These are phyloP conservation scores for Fusarium hainanense DNA, from an alignment of 2,329 filamentous ascomycete genomes.

Conservation along the genomic window DNA sequence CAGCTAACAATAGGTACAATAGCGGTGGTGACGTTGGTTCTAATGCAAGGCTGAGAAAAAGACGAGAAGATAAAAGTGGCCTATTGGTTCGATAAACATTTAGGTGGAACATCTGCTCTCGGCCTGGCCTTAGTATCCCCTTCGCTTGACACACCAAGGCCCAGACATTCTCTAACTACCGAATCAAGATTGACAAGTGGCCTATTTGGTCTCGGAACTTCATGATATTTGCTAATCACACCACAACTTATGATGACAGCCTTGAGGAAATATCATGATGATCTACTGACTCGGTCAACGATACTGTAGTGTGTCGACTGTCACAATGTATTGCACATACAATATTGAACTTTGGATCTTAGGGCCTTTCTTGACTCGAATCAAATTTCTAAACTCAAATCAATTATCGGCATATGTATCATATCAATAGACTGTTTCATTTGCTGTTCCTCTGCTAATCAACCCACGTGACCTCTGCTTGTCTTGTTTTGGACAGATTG, in stretches of 20 bases:
- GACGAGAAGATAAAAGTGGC: slow-evolving; percentile 1
- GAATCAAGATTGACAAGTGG: slow-evolving; percentile 34
- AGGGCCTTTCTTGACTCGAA: too few relatives aligned
- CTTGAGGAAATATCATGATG: slow-evolving; percentile 24
- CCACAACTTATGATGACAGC: background rate
- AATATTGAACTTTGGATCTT: too few relatives aligned
- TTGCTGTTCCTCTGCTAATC: background rate
- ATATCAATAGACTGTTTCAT: background rate
- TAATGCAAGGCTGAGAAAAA: slow-evolving; percentile 45
- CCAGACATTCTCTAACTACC: slow-evolving; percentile 25
- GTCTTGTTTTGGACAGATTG: background rate
- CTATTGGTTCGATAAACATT: slow-evolving; percentile 42
- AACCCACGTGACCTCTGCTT: slow-evolving; percentile 15
- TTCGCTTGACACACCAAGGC: slow-evolving; percentile 36
- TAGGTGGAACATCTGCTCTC: slow-evolving; percentile 13
- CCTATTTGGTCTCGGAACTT: slow-evolving; percentile 31
- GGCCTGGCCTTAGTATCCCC: slow-evolving; percentile 23
- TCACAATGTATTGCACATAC: background rate
- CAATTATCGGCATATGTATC: background rate
- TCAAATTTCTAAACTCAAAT: background rate
- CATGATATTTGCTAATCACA: slow-evolving; percentile 34
- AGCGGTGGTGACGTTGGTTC: slow-evolving; percentile 37
- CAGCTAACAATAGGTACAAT: slow-evolving; percentile 48
- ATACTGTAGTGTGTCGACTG: background rate
- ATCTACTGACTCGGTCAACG: background rate